A percentile compares a stretch with the other conserved stretches of the same genome.
These are phyloP conservation scores for Pythium chondricola DNA, from an alignment of 352 stramenopile genomes.

Conservation along the genomic window DNA sequence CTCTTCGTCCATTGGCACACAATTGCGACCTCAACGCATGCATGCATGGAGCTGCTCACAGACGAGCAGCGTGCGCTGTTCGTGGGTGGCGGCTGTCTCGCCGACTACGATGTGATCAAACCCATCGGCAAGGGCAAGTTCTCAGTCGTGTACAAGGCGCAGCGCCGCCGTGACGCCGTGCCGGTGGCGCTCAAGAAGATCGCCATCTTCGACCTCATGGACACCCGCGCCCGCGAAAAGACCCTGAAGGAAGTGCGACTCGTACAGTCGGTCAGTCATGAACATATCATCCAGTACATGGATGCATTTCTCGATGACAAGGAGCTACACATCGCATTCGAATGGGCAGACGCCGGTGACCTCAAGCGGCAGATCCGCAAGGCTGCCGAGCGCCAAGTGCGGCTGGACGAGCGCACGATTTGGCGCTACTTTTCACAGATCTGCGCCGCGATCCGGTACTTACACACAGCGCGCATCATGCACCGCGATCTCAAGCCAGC, in stretches of 20 bases:
- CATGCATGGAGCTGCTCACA: conserved; percentile 71
- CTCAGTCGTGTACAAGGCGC: conserved; percentile 88
- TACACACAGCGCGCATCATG: conserved; percentile 90
- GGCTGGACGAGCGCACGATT: conserved; percentile 90
- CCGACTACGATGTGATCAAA: conserved; percentile 81
- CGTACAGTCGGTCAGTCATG: conserved; percentile 85
- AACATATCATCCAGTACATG: conserved; percentile 91
- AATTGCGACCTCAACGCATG: too few species aligned
- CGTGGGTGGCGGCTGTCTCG: conserved; percentile 35
- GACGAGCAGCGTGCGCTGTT: conserved; percentile 68
- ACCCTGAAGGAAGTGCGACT: conserved; percentile 88
- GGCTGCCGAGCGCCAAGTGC: conserved; percentile 70
- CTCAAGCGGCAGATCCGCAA: conserved; percentile 91
- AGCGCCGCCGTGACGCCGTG: conserved; percentile 50
- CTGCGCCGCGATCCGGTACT: conserved; percentile 75
- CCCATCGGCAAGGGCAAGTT: conserved; percentile 93
- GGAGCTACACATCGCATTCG: conserved; percentile 91
- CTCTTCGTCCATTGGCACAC: too few species aligned
- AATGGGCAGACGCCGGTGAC: conserved; percentile 91
- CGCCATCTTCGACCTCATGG: conserved; percentile 88
- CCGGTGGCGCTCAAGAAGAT: conserved; percentile 93
- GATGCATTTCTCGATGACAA: conserved; percentile 89
- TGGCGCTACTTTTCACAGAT: conserved; percentile 94
- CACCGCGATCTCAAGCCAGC: conserved; percentile 93
- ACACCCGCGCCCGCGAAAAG: conserved; percentile 86